phyloP scores from a whole-genome alignment of 768 basidiomycete genomes.

The Cystobasidium ongulense region DNA sequence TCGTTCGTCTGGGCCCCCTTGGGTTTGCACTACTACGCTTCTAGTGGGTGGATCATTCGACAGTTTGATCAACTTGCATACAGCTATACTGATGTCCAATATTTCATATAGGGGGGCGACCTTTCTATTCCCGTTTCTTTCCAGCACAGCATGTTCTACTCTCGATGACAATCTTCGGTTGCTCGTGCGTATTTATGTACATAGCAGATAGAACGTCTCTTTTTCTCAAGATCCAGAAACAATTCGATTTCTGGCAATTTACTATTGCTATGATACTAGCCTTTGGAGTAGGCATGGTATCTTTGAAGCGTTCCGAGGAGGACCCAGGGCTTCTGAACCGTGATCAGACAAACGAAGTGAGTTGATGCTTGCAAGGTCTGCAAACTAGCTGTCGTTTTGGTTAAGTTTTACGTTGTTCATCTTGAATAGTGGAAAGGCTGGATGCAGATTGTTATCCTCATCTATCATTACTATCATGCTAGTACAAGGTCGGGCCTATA shows the following conservation, averaged over 20 bases:
- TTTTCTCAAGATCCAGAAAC: constrained; percentile 84
- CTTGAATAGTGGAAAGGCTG: constrained; percentile 71
- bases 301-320: constrained; percentile 59
- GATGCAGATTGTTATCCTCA: constrained; percentile 91
- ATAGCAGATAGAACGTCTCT: constrained; percentile 74
- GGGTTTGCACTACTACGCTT: constrained; percentile 45
- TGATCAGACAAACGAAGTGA: constrained; percentile 74
- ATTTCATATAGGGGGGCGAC: not conserved
- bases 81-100: not conserved
- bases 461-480: constrained; percentile 85
- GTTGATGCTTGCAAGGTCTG: not conserved
- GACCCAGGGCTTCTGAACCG: constrained; percentile 82
- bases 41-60: constrained; percentile 36
- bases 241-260: constrained; percentile 65
- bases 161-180: constrained; percentile 58
- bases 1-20: constrained; percentile 54
- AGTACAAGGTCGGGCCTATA: constrained; percentile 87
- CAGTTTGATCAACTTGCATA: not conserved
- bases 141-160: constrained; percentile 47
- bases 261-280: constrained; percentile 52
- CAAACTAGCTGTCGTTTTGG: not conserved
- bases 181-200: constrained; percentile 61
- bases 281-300: constrained; percentile 57
- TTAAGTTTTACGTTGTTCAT: not conserved
- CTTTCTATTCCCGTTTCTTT: constrained; percentile 34